These are phyloP conservation scores for Phlyctochytrium bullatum DNA, from an alignment of 192 early-diverging fungal species.

Conservation along the genomic window DNA sequence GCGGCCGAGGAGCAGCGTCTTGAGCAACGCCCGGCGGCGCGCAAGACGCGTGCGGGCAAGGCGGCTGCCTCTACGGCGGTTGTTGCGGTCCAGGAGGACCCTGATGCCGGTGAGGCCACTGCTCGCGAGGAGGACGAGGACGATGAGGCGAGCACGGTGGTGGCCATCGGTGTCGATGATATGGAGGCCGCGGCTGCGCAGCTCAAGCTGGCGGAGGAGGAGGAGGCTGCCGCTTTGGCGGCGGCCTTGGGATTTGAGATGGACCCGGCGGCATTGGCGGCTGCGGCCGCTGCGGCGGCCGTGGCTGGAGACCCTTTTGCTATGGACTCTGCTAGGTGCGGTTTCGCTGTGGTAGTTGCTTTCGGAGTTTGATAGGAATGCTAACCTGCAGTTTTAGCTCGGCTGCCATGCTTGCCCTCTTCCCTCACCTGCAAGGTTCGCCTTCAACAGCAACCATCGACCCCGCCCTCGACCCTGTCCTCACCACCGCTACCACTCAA, in stretches of 20 bases:
- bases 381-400: background rate
- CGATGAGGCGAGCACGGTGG: background rate
- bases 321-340: background rate
- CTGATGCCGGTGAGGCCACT: too few relatives aligned
- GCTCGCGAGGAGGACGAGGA: background rate
- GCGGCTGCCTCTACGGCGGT: too few relatives aligned
- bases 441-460: background rate
- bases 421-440: background rate
- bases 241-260: background rate
- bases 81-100: too few relatives aligned
- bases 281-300: background rate
- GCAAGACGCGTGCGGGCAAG: too few relatives aligned
- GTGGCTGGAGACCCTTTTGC: too few relatives aligned
- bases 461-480: background rate
- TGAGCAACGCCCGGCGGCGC: too few relatives aligned
- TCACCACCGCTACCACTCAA: background rate
- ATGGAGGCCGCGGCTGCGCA: background rate
- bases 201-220: too few relatives aligned
- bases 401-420: background rate
- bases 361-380: background rate
- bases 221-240: background rate
- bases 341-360: background rate
- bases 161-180: background rate
- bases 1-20: too few relatives aligned
- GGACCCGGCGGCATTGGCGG: background rate